Conservation (phyloP, 23 red algal genomes). For the Agarophyton chilense region DNA sequence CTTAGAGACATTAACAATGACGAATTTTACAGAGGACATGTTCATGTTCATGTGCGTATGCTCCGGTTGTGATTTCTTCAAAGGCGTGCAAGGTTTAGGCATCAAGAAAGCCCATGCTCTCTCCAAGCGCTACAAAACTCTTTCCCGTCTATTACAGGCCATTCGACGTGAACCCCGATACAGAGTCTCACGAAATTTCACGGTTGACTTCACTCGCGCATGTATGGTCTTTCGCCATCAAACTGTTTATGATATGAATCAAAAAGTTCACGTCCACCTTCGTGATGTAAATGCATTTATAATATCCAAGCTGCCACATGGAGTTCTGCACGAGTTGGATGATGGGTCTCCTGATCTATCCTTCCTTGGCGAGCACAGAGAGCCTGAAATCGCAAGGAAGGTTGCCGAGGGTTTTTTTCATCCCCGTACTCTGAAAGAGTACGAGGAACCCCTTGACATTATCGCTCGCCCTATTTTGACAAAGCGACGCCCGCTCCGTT, state of each 20-base stretch:
- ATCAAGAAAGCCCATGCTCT: slow-evolving; percentile 83
- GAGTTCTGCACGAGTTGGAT: slow-evolving; percentile 8
- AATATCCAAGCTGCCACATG: slow-evolving; percentile 27
- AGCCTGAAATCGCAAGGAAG: slow-evolving; percentile 8
- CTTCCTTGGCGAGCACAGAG: slow-evolving; percentile 43
- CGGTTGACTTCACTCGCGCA: slow-evolving; percentile 63
- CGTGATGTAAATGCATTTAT: slow-evolving; percentile 32
- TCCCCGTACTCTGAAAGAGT: slow-evolving; percentile 52
- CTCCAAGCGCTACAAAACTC: slow-evolving; percentile 51
- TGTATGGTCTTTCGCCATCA: slow-evolving; percentile 90
- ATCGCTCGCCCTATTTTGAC: slow-evolving; percentile 26
- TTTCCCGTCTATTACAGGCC: slow-evolving; percentile 56
- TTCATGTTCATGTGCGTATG: slow-evolving; percentile 89
- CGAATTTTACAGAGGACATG: slow-evolving; percentile 83
- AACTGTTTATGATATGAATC: slow-evolving; percentile 79
- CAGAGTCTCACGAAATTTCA: slow-evolving; percentile 40
- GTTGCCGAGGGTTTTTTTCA: slow-evolving; percentile 51
- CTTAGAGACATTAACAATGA: slow-evolving; percentile 54
- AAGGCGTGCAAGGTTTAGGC: slow-evolving; percentile 81
- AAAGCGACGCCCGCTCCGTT: slow-evolving; percentile 10
- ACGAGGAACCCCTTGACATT: slow-evolving; percentile 62
- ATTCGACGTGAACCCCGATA: slow-evolving; percentile 47
- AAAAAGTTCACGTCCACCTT: slow-evolving; percentile 40
- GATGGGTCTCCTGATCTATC: slow-evolving; percentile 31
- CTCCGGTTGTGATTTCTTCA: slow-evolving; percentile 98